These are phyloP conservation scores for Calvatia gigantea DNA, from an alignment of 768 basidiomycete species.

Conservation along the genomic window DNA sequence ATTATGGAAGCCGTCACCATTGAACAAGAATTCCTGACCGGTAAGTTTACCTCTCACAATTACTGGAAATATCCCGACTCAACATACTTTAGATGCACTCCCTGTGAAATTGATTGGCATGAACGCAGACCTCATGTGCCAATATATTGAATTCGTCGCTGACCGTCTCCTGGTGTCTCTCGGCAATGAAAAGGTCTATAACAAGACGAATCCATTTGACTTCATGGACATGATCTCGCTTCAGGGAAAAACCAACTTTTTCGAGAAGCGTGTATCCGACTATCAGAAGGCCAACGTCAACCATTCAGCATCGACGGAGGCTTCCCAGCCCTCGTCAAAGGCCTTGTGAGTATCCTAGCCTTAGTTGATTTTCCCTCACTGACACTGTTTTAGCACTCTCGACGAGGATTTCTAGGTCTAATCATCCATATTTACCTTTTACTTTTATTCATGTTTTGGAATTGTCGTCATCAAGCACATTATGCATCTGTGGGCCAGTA, in stretches of 20 bases:
- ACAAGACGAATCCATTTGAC: conserved; percentile 83
- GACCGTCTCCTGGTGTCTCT: conserved; percentile 86
- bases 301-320: conserved; percentile 46
- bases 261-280: conserved; percentile 92
- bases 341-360: conserved; percentile 25
- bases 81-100: conserved; percentile 63
- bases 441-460: conserved; percentile 5
- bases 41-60: conserved; percentile 43
- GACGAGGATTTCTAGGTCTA: conserved; percentile 32
- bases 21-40: conserved; percentile 86
- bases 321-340: conserved; percentile 23
- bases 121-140: conserved; percentile 87
- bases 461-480: conserved; percentile 9
- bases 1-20: conserved; percentile 84
- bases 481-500: neutral
- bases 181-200: conserved; percentile 85
- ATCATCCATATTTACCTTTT: conserved; percentile 4
- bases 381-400: conserved; percentile 20
- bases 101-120: conserved; percentile 91
- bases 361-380: conserved; percentile 5
- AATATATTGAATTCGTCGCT: conserved; percentile 92
- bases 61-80: conserved; percentile 34
- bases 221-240: conserved; percentile 97
- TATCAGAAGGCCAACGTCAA: conserved; percentile 64
- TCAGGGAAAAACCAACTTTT: conserved; percentile 97